Conservation (phyloP, 2,329 filamentous ascomycete species). For the Chalaropsis thielavioides region DNA sequence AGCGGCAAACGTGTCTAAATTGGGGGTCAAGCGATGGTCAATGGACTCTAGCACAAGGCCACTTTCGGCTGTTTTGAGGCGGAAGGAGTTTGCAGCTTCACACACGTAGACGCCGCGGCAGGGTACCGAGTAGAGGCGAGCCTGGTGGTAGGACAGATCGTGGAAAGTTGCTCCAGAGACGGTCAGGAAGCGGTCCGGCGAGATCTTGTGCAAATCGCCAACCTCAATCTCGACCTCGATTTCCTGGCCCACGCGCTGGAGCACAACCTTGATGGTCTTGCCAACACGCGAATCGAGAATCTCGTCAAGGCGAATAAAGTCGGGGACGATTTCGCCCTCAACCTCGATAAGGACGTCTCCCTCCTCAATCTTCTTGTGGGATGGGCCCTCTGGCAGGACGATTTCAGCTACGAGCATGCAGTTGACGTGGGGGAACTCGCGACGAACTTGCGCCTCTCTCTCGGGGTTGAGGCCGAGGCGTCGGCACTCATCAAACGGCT, state of each 20-base stretch:
- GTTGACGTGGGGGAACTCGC: constrained; percentile 78
- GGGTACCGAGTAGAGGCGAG: constrained; percentile 85
- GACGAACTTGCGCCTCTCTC: constrained; percentile 74
- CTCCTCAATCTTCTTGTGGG: constrained; percentile 74
- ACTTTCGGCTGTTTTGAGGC: constrained; percentile 77
- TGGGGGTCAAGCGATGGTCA: constrained; percentile 79
- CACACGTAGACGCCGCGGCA: constrained; percentile 89
- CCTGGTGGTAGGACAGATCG: constrained; percentile 91
- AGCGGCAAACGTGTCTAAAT: constrained; percentile 76
- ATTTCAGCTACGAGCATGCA: constrained; percentile 97
- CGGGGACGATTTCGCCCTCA: constrained; percentile 82
- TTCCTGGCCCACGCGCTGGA: constrained; percentile 81
- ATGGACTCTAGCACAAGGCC: constrained; percentile 90
- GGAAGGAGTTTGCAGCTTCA: constrained; percentile 87
- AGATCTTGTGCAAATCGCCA: constrained; percentile 84
- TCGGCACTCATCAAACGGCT: constrained; percentile 93
- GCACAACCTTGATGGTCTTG: constrained; percentile 58
- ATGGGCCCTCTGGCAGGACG: constrained; percentile 79
- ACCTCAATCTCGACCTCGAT: constrained; percentile 73
- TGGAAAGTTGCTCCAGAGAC: constrained; percentile 93
- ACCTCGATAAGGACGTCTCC: constrained; percentile 89
- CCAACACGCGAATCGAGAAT: constrained; percentile 82
- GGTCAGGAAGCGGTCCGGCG: constrained; percentile 86
- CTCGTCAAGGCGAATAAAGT: constrained; percentile 82
- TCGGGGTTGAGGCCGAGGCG: constrained; percentile 69